A percentile compares a stretch with the other conserved stretches of the same genome.
These are phyloP conservation scores for Chondrostereum purpureum DNA, from an alignment of 1,284 basidiomycete genomes.

Conservation along the genomic window DNA sequence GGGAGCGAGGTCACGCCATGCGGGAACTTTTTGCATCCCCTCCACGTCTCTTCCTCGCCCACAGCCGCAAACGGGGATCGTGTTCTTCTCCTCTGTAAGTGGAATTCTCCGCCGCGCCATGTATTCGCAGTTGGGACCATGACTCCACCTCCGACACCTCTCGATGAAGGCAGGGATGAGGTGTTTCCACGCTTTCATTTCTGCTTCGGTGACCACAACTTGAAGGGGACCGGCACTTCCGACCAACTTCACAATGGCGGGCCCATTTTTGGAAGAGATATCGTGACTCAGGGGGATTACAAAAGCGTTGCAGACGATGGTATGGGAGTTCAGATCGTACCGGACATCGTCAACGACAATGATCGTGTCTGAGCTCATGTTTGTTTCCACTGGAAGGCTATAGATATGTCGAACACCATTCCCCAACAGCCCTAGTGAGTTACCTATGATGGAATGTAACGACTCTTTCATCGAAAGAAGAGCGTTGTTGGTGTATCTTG, in stretches of 20 bases:
- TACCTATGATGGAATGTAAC: constrained; percentile 20
- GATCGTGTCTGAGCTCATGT: constrained; percentile 20
- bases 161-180: constrained; percentile 30
- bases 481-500: constrained; percentile 17
- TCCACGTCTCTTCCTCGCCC: constrained; percentile 28
- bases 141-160: constrained; percentile 31
- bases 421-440: constrained; percentile 16
- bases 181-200: constrained; percentile 26
- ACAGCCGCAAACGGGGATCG: constrained; percentile 28
- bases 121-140: constrained; percentile 28
- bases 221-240: constrained; percentile 7
- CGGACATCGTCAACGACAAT: constrained; percentile 22
- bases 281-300: constrained; percentile 21
- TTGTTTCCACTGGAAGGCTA: constrained; percentile 13
- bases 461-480: constrained; percentile 23
- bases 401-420: constrained; percentile 14
- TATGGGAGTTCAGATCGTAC: constrained; percentile 24
- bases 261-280: constrained; percentile 11
- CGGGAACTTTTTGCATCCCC: constrained; percentile 18
- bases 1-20: constrained; percentile 25
- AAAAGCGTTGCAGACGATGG: constrained; percentile 25
- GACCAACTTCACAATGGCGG: constrained; percentile 10
- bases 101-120: constrained; percentile 18
- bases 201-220: constrained; percentile 17
- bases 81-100: constrained; percentile 19